These are phyloP conservation scores for Mortierella sp. DNA, from an alignment of 371 early-diverging fungal species.

Conservation along the genomic window DNA sequence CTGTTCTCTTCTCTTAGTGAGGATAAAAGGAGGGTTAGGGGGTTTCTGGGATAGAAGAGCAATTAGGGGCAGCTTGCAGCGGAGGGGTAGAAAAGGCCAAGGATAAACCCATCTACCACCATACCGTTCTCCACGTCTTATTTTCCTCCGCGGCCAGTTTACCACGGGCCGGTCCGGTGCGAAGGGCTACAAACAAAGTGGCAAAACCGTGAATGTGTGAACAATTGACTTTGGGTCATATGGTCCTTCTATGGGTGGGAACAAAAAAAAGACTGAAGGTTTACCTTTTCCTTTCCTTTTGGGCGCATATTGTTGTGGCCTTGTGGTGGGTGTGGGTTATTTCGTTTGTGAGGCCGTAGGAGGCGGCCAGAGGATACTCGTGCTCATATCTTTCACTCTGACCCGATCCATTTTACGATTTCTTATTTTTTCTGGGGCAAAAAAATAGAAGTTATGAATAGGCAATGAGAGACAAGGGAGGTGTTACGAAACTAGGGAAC, in stretches of 20 bases:
- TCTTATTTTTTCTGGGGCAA: slow-evolving; percentile 3
- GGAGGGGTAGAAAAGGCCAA: no score
- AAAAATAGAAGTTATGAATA: not conserved
- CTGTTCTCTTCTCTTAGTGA: not conserved
- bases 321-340: not conserved
- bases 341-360: not conserved
- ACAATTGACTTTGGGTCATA: not conserved
- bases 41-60: not conserved
- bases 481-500: not conserved
- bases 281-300: not conserved
- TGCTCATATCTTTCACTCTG: not conserved
- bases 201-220: not conserved
- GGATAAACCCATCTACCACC: not conserved
- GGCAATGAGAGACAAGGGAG: not conserved
- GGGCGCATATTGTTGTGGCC: not conserved
- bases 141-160: not conserved
- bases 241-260: not conserved
- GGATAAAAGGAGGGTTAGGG: not conserved
- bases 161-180: not conserved
- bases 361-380: not conserved
- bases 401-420: slow-evolving; percentile 4
- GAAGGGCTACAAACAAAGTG: not conserved
- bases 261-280: not conserved
- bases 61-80: not conserved
- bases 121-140: not conserved